Conservation (phyloP, 345 rosid genomes). For the Citrus sp. region DNA sequence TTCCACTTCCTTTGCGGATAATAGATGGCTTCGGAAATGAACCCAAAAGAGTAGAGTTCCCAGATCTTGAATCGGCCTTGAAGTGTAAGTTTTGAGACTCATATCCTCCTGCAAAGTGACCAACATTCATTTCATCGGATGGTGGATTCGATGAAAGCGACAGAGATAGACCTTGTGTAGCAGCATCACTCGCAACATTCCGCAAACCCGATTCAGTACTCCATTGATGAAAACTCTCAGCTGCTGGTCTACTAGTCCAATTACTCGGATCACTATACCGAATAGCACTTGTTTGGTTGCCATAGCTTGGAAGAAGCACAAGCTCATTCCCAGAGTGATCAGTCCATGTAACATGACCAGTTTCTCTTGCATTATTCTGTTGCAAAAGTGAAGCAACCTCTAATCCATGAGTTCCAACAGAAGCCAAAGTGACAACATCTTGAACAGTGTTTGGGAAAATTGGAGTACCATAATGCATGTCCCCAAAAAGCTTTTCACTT, state of each 20-base stretch:
- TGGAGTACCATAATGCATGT: slow-evolving; percentile 20
- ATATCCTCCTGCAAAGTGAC: slow-evolving; percentile 25
- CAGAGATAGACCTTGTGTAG: slow-evolving; percentile 43
- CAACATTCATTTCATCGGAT: not conserved
- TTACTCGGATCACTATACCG: not conserved
- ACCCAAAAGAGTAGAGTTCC: not conserved
- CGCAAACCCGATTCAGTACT: slow-evolving; percentile 21
- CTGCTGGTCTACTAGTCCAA: slow-evolving; percentile 19
- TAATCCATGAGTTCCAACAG: slow-evolving; percentile 13
- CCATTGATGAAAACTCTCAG: slow-evolving; percentile 24
- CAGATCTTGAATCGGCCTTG: slow-evolving; percentile 6
- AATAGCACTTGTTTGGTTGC: slow-evolving; percentile 22
- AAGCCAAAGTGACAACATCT: slow-evolving; percentile 35
- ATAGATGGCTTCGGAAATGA: slow-evolving; percentile 25
- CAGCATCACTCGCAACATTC: slow-evolving; percentile 13
- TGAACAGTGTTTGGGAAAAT: slow-evolving; percentile 19
- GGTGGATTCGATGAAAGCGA: slow-evolving; percentile 50
- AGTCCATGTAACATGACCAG: slow-evolving; percentile 8
- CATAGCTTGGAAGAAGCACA: slow-evolving; percentile 26
- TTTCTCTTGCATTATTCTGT: slow-evolving; percentile 14
- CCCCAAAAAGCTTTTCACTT: slow-evolving; percentile 17
- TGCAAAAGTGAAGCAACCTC: slow-evolving; percentile 13
- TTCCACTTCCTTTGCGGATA: slow-evolving; percentile 23
- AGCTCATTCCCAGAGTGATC: slow-evolving; percentile 27
- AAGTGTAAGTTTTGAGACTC: slow-evolving; percentile 11